Base-by-base conservation (phyloP, 495 filamentous ascomycete genomes). In the Penicillium flavigenum region DNA sequence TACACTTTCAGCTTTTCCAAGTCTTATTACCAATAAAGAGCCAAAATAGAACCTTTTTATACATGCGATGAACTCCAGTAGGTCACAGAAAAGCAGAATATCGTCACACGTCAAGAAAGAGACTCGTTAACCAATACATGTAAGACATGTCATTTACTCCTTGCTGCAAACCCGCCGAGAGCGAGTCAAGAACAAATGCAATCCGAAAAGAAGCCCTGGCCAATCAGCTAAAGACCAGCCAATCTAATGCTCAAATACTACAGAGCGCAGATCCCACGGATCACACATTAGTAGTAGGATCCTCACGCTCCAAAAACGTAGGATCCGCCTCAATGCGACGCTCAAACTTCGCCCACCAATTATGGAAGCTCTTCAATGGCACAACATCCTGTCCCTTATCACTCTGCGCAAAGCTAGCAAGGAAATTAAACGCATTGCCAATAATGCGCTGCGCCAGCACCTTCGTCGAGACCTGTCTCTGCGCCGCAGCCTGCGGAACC, bases 281-380 rank as follows among this genome's bases (percentile, higher is more conserved):
- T 59, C 53, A 64, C 10, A 55, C 54, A 39, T 64, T 51, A 17
- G 71, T 66, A 63, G 51, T 68, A 31, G 72, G 73, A 63, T 85
- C 87, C 60, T 87, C 88, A 65, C 90, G 83, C 70, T 98, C 92
- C 62, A 99, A 76, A 72, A 98, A 98, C 8, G 82, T 76, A 3
- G 95, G 95, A 77, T 99, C 94, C 54, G 81, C 76, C 67, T 91
- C 86, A 29, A 98, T 79, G 72, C 84, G 87, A 39, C 83, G 83
- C 83, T 99, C 94, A 77, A 99, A 99, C 73, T 96, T 97, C 49
- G 74, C 79, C 94, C 94, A 99, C 94, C 95, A 99, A 52, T 96
- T 92, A 68, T 89, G 86, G 72, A 99, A 98, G 12, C 86, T 88
- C 75, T 87, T 90, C 53, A 99, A 67, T 34, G 95, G 91, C 22